phyloP scores from a whole-genome alignment of 225 moss, liverwort and hornwort genomes.

The Climacium dendroides region DNA sequence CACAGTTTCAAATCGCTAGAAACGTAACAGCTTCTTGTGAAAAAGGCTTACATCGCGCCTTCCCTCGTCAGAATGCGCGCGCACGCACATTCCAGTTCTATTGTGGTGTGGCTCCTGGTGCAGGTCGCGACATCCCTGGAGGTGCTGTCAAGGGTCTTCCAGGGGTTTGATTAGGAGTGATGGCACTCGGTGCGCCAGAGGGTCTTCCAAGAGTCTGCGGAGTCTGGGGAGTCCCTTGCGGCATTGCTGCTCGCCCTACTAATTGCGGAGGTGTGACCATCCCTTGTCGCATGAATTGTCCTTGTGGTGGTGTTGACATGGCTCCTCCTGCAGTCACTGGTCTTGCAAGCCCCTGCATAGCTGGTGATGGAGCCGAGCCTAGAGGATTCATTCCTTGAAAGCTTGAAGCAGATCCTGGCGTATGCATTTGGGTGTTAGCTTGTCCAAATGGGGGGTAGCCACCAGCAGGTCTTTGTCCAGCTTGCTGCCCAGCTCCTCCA shows the following conservation, averaged over 20 bases:
- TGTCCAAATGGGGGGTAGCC: slow-evolving; percentile 40
- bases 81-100: neutral
- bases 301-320: slow-evolving; percentile 25
- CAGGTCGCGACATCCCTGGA: slow-evolving; percentile 38
- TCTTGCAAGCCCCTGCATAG: slow-evolving; percentile 23
- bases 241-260: slow-evolving; percentile 11
- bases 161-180: neutral
- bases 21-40: neutral
- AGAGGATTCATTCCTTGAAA: slow-evolving; percentile 24
- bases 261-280: slow-evolving; percentile 22
- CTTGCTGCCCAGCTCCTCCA: slow-evolving; percentile 11
- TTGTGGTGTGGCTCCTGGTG: slow-evolving; percentile 1
- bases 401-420: slow-evolving; percentile 26
- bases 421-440: slow-evolving; percentile 8
- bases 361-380: slow-evolving; percentile 10
- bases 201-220: slow-evolving; percentile 22
- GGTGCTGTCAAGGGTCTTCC: slow-evolving; percentile 39
- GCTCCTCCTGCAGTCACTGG: slow-evolving; percentile 34
- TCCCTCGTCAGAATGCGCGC: neutral
- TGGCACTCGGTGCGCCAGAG: neutral
- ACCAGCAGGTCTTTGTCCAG: slow-evolving; percentile 38
- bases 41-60: neutral
- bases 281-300: slow-evolving; percentile 28
- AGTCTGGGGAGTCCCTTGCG: slow-evolving; percentile 4
- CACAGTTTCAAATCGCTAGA: neutral